Conservation (phyloP, 768 basidiomycete genomes). For the Gyrodon lividus region DNA sequence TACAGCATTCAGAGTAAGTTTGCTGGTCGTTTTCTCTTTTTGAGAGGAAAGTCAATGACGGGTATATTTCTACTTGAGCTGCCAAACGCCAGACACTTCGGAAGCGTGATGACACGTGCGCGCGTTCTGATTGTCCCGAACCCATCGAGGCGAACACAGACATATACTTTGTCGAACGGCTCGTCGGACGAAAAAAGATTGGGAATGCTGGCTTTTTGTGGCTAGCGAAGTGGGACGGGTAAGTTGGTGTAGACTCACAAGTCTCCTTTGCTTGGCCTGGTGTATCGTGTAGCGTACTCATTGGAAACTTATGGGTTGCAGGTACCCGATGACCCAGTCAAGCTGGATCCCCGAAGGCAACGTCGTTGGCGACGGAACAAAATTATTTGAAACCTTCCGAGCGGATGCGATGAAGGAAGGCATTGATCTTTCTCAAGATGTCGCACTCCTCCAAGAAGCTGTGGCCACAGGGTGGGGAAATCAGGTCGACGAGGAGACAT, state of each 20-base stretch:
- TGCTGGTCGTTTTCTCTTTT: background rate
- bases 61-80: slow-evolving; percentile 4
- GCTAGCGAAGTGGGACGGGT: slow-evolving; percentile 37
- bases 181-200: slow-evolving; percentile 25
- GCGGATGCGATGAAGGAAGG: slow-evolving; percentile 19
- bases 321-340: slow-evolving; percentile 28
- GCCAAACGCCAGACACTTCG: slow-evolving; percentile 12
- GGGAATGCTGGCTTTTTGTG: slow-evolving; percentile 19
- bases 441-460: slow-evolving; percentile 26
- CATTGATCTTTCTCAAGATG: slow-evolving; percentile 10
- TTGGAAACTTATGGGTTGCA: background rate
- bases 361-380: slow-evolving; percentile 16
- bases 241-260: background rate
- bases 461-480: slow-evolving; percentile 15
- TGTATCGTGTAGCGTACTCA: background rate
- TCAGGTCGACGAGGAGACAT: too few relatives aligned
- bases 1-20: slow-evolving; percentile 15
- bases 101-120: slow-evolving; percentile 14
- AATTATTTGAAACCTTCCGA: slow-evolving; percentile 17
- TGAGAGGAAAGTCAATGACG: background rate
- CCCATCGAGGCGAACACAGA: slow-evolving; percentile 7
- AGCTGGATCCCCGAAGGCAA: slow-evolving; percentile 32
- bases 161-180: slow-evolving; percentile 25
- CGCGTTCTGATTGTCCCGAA: slow-evolving; percentile 27
- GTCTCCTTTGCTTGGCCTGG: background rate